Evolutionary conservation across 495 filamentous ascomycete species (phyloP).

Genomic region (Tuber calosporum): DNA sequence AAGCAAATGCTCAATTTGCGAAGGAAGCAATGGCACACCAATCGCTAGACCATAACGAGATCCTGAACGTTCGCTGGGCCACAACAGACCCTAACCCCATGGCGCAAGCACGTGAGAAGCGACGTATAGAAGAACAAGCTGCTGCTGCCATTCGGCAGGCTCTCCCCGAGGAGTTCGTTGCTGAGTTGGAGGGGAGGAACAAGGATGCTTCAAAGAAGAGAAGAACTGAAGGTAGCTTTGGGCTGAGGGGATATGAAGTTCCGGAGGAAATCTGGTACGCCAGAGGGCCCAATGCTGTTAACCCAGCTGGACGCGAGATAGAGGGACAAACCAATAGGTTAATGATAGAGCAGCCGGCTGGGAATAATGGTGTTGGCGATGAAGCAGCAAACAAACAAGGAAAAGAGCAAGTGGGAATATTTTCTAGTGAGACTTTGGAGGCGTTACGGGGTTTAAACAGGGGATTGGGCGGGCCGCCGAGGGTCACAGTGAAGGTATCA

Average conservation of each 20-base stretch:
- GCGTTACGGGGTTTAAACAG: slow-evolving; percentile 53
- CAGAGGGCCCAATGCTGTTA: slow-evolving; percentile 54
- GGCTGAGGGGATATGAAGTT: slow-evolving; percentile 83
- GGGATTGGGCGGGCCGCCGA: slow-evolving; percentile 39
- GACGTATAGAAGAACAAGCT: slow-evolving; percentile 91
- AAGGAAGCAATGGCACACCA: slow-evolving; percentile 90
- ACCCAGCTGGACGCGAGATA: slow-evolving; percentile 51
- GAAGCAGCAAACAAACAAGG: slow-evolving; percentile 19
- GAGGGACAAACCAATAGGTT: slow-evolving; percentile 48
- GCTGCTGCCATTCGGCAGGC: slow-evolving; percentile 88
- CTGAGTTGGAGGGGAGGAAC: slow-evolving; percentile 87
- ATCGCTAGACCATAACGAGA: slow-evolving; percentile 75
- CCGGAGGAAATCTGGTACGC: slow-evolving; percentile 94
- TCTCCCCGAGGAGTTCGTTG: slow-evolving; percentile 84
- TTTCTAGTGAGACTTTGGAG: slow-evolving; percentile 71
- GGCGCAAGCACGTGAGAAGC: slow-evolving; percentile 85
- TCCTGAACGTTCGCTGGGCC: slow-evolving; percentile 95
- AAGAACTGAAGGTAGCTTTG: slow-evolving; percentile 84
- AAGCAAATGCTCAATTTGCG: slow-evolving; percentile 81
- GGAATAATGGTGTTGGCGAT: slow-evolving; percentile 41
- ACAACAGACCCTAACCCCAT: slow-evolving; percentile 93
- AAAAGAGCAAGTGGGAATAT: slow-evolving; percentile 58
- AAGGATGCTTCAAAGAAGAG: slow-evolving; percentile 76
- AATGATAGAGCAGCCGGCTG: slow-evolving; percentile 49
- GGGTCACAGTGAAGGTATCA: slow-evolving; percentile 48